These are phyloP conservation scores for Wickerhamomyces alni DNA, from an alignment of 805 yeast genomes.

Conservation along the genomic window DNA sequence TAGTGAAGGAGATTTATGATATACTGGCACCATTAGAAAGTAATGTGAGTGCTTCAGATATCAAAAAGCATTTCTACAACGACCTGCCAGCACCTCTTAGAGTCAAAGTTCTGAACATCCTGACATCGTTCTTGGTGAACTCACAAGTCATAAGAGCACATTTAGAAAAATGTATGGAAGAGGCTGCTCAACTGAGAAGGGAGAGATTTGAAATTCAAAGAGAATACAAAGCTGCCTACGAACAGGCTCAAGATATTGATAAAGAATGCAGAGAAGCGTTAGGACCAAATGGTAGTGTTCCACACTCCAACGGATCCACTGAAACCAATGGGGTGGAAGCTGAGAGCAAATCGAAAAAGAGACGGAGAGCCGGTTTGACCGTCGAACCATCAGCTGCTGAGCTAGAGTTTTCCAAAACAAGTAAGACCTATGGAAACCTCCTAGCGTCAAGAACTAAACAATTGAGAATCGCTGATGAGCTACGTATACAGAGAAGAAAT, in stretches of 20 bases:
- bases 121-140: slow-evolving; percentile 56
- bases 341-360: slow-evolving; percentile 17
- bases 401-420: slow-evolving; percentile 27
- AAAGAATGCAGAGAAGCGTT: slow-evolving; percentile 31
- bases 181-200: slow-evolving; percentile 54
- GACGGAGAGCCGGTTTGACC: slow-evolving; percentile 27
- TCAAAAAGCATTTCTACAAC: slow-evolving; percentile 48
- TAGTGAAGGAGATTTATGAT: slow-evolving; percentile 45
- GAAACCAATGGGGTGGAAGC: slow-evolving; percentile 12
- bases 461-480: slow-evolving; percentile 33
- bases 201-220: slow-evolving; percentile 59
- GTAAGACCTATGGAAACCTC: slow-evolving; percentile 37
- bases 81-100: slow-evolving; percentile 48
- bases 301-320: slow-evolving; percentile 7
- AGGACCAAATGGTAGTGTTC: slow-evolving; percentile 20
- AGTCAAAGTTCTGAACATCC: slow-evolving; percentile 49
- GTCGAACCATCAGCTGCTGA: slow-evolving; percentile 37
- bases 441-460: slow-evolving; percentile 40
- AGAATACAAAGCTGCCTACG: slow-evolving; percentile 49
- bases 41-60: slow-evolving; percentile 43
- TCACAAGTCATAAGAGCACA: slow-evolving; percentile 53
- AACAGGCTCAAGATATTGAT: slow-evolving; percentile 41
- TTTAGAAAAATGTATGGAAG: slow-evolving; percentile 66
- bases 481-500: slow-evolving; percentile 42
- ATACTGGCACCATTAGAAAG: slow-evolving; percentile 51